Evolutionary conservation across 306 rosid species (phyloP).

Genomic region (Prunus mume): DNA sequence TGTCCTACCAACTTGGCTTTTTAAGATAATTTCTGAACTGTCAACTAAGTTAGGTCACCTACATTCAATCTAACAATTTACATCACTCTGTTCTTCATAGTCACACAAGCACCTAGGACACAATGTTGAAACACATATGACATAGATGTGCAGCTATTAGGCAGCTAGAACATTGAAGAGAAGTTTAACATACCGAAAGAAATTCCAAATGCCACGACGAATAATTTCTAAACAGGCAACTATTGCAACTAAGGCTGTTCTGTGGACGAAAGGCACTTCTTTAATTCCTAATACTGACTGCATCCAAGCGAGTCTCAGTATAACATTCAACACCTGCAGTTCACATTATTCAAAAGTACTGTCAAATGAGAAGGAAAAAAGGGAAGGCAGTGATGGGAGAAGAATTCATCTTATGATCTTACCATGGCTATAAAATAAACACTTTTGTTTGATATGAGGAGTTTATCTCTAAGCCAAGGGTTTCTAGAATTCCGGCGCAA

Average conservation of each 20-base stretch:
- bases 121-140: no score
- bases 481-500: slow-evolving; percentile 44
- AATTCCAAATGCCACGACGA: slow-evolving; percentile 89
- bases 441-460: slow-evolving; percentile 40
- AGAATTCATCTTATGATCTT: slow-evolving; percentile 3
- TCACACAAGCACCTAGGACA: no score
- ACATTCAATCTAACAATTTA: no score
- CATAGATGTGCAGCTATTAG: no score
- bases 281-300: slow-evolving; percentile 58
- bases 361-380: background rate
- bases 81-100: no score
- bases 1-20: no score
- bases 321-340: slow-evolving; percentile 61
- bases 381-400: background rate
- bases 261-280: slow-evolving; percentile 56
- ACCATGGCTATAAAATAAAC: slow-evolving; percentile 68
- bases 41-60: no score
- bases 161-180: background rate
- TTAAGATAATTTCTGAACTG: background rate
- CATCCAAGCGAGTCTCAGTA: slow-evolving; percentile 74
- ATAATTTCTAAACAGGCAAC: slow-evolving; percentile 72
- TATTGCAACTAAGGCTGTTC: slow-evolving; percentile 52
- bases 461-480: slow-evolving; percentile 77
- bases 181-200: slow-evolving; percentile 54
- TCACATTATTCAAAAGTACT: slow-evolving; percentile 5